Percentiles rank a stretch among this genome's conserved stretches.
Evolutionary conservation across 2,329 filamentous ascomycete genomes (phyloP).

Genomic region (Venturia aucupariae): DNA sequence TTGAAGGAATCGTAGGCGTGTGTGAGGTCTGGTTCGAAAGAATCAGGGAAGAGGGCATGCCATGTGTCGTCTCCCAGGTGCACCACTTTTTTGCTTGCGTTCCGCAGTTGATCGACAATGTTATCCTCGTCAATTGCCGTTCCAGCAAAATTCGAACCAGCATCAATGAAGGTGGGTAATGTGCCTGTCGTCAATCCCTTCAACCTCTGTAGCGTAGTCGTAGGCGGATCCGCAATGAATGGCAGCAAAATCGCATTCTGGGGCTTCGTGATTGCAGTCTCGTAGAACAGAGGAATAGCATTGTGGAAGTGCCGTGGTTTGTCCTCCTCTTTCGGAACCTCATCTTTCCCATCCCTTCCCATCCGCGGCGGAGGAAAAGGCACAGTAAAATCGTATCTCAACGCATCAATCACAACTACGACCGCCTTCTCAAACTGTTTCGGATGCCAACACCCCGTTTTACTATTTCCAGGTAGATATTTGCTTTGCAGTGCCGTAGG

Average conservation of each 20-base stretch:
- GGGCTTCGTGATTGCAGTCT: constrained; percentile 65
- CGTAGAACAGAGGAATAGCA: constrained; percentile 76
- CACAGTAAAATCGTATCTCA: constrained; percentile 94
- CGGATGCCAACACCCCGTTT: constrained; percentile 87
- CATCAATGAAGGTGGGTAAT: constrained; percentile 86
- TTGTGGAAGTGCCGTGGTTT: constrained; percentile 66
- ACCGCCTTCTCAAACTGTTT: constrained; percentile 89
- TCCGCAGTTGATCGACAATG: constrained; percentile 53
- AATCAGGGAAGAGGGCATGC: constrained; percentile 86
- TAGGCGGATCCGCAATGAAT: constrained; percentile 95
- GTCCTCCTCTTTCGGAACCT: constrained; percentile 33
- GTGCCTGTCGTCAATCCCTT: constrained; percentile 95
- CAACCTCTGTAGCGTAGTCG: constrained; percentile 80
- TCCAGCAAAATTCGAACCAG: constrained; percentile 90
- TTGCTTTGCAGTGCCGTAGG: constrained; percentile 35
- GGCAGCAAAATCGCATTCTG: constrained; percentile 81
- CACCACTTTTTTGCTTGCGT: constrained; percentile 66
- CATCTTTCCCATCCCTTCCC: background rate
- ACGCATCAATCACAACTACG: constrained; percentile 81
- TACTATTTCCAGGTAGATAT: constrained; percentile 29
- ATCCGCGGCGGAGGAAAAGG: constrained; percentile 48
- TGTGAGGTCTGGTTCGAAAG: constrained; percentile 81
- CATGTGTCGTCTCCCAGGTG: constrained; percentile 98
- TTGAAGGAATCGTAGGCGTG: constrained; percentile 94
- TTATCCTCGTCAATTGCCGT: constrained; percentile 94